Base-by-base conservation (phyloP, 2,329 filamentous ascomycete species). In the Trichoderma hamatum region DNA sequence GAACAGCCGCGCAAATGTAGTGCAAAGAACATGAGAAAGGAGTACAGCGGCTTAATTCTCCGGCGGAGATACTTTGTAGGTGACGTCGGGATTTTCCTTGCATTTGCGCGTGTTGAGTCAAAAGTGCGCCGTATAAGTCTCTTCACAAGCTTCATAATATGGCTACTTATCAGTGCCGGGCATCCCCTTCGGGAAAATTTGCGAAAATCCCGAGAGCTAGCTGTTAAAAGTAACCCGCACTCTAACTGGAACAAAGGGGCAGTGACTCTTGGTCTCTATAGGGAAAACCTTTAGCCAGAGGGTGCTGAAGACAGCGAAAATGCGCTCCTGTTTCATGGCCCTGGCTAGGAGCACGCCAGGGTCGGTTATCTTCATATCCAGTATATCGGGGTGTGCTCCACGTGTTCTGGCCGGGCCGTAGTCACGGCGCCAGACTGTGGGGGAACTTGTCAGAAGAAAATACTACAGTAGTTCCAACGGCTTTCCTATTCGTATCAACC, bases 31-130 rank as follows among this genome's bases (percentile, higher is more conserved):
- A 85, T 70, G 71, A 74, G 1, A 71, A 75, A 21, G 82, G 83
- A 11, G 80, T 79, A 0, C 81, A 85, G 70, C 83, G 82, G 81
- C 76, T 84, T 55, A 80, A 84, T 69, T 76, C 79, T 16, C 82
- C 82, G 0, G 65, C 72, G 1, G 83, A 83, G 0, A 77, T 83
- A 30, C 39, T n/a, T 43, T n/a, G 7, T n/a, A 43, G 81, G 84
- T 67, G 82, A 84, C 69, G 78, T 77, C 0, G 74, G 78, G 9
- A 70, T 70, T 2, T 83, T 82, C 68, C 63, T 83, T 21, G 10
- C 36, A 49, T 21, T 13, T n/a, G 3, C 43, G 11, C 11, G 43
- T 21, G 14, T 21, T 49, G 43, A 11, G 43, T 21, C 19, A 46
- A 21, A 21, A 7, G 7, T 3, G 19, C 4, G n/a, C 14, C 3